Base-by-base conservation (phyloP, 257 asterid genomes). In the Nicotiana tabacum region DNA sequence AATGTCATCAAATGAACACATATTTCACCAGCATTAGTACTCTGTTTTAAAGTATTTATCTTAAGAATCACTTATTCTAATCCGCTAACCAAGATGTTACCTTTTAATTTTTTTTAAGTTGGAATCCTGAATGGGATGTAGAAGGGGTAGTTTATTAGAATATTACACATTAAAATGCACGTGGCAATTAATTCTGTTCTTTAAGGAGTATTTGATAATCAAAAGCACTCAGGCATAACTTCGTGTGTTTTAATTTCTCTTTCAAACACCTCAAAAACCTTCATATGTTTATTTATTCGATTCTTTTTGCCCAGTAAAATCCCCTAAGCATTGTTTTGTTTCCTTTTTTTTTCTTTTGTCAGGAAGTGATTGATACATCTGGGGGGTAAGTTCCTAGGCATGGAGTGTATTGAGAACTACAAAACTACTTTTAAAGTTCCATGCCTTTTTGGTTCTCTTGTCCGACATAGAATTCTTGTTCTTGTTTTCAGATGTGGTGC, bases 331-430 rank as follows among this genome's bases (percentile, higher is more conserved):
- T 21, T 77, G 7, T 33, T 10, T 57, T 55, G 51, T 18, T 57
- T 57, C 48, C 55, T 65, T 67, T 60, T 33, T 24, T 56, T 57
- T 48, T 7, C 64, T 77, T 85, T 68, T 32, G 35, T 32, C 96
- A 95, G 98, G 97, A 90, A 67, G 97, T 95, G 46, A 83, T 87
- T 35, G 98, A 95, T 89, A 90, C 91, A 7, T 95, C 98, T 66
- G 97, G 95, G 4, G 98, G 98, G 98, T 93, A 90, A 83, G 98
- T 82, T 72, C 37, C n/a, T 39, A 1, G 29, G 15, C 62, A 12
- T 72, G 62, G 33, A 18, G 60, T 65, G 35, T 77, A 17, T 58
- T 32, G 51, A 56, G 69, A 21, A 62, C 43, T 9, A 48, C 6
- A 0, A 11, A n/a, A n/a, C 12, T 35, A 30, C 32, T 9, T 62